Evolutionary conservation across 108 stramenopile genomes (phyloP), one percentile per base, ranked within the genome.

Genomic region (Mayamaea pseudoterrestris): DNA sequence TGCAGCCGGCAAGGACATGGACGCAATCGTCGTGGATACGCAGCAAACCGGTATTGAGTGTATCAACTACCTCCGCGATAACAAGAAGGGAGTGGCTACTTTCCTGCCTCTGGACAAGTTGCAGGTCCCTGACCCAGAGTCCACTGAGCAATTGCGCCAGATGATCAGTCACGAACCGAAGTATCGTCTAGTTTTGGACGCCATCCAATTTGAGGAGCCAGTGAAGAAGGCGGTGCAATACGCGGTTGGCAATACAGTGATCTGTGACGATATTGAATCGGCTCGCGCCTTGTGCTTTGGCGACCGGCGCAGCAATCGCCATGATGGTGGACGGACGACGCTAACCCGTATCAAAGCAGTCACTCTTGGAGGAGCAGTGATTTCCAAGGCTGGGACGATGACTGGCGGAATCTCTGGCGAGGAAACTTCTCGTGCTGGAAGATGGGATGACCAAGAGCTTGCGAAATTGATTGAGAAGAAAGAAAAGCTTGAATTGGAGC

Each of bases 381-480:
- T 99, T 50, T 78, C 77, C 69, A 97, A 95, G 67, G 87, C 90
- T 9, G 98, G 96, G 23, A 94, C 90, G 41, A 99, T 99, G 93
- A 99, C 95, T 5, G 98, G 98, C 5, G 98, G 98, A 41, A 71
- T 78, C 11, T 67, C 78, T 24, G 47, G 47, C 36, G 67, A 64
- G 44, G 85, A 87, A 14, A 70, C 74, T 34, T 57, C 50, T 53
- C 70, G 68, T 47, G 81, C 81, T 24, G 82, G 80, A 20, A 66
- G 83, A 26, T 88, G 78, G 83, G 72, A 73, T 29, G 78, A 85
- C 39, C 69, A 70, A 47, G 85, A 61, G 27, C 52, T 89, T 24
- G 69, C 75, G 40, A 75, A 74, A 48, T 56, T 87, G 17, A 69
- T 63, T 24, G 55, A 58, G 24, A 66, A 75, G 63, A 76, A 88